These are phyloP conservation scores for Coemansia sp. DNA, from an alignment of 192 early-diverging fungal genomes.

Conservation along the genomic window DNA sequence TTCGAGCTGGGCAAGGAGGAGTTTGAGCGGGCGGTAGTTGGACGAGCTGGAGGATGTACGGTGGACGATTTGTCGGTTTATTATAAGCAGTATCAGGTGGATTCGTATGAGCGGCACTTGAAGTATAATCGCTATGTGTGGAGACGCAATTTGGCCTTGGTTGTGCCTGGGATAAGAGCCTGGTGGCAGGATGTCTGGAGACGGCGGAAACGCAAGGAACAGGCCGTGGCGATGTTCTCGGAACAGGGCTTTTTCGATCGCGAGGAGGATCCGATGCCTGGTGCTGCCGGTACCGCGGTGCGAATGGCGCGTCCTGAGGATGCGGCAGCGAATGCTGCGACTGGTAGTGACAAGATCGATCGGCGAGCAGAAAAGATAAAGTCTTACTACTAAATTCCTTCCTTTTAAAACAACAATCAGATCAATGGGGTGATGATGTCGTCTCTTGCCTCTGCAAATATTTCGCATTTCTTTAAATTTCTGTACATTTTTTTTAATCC, in stretches of 20 bases:
- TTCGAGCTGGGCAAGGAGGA: conserved; percentile 40
- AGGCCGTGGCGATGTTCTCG: conserved; percentile 24
- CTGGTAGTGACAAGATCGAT: conserved; percentile 13
- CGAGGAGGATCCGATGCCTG: conserved; percentile 3
- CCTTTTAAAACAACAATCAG: not conserved
- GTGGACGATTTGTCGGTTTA: conserved; percentile 47
- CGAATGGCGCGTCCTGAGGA: not conserved
- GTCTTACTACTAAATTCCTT: conserved; percentile 32
- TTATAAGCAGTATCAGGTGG: conserved; percentile 47
- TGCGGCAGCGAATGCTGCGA: too few relatives aligned
- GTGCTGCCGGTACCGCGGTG: not conserved
- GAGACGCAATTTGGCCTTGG: conserved; percentile 35
- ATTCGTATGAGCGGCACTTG: conserved; percentile 39
- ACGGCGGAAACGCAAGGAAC: conserved; percentile 13
- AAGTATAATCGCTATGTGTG: conserved; percentile 49
- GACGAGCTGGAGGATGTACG: conserved; percentile 26
- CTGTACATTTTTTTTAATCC: conserved; percentile 11
- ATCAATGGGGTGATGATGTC: not conserved
- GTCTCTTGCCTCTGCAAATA: not conserved
- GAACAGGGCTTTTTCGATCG: conserved; percentile 30
- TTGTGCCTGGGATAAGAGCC: conserved; percentile 39
- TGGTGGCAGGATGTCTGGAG: conserved; percentile 30
- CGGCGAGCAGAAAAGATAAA: conserved; percentile 52
- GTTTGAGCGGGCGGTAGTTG: conserved; percentile 32
- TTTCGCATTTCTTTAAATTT: not conserved